Percentiles rank a stretch among this genome's conserved stretches.
Evolutionary conservation across 805 yeast genomes (phyloP).

Genomic region (Sungouiella blattae): DNA sequence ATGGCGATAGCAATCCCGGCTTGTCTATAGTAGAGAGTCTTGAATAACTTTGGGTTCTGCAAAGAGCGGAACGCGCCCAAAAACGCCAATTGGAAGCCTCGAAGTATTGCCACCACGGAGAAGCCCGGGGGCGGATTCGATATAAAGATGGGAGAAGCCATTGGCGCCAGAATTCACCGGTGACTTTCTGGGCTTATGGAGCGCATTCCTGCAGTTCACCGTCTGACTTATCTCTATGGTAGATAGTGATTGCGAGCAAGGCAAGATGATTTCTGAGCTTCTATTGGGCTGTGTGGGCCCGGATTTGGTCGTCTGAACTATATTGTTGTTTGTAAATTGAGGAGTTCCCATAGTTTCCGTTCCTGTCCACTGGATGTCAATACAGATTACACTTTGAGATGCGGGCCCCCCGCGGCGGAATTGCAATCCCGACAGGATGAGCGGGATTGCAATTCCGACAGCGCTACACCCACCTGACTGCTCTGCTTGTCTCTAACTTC

Average conservation of each 20-base stretch:
- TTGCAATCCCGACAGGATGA: constrained; percentile 3
- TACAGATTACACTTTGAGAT: too few species aligned
- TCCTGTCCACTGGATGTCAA: too few species aligned
- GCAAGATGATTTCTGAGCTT: neutral
- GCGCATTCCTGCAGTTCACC: too few species aligned
- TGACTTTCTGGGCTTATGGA: neutral
- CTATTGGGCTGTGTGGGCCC: neutral
- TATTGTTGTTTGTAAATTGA: too few species aligned
- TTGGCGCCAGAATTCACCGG: too few species aligned
- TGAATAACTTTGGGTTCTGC: constrained; percentile 35
- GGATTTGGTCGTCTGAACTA: too few species aligned
- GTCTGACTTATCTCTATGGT: too few species aligned
- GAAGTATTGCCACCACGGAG: constrained; percentile 42
- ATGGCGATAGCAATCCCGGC: constrained; percentile 31
- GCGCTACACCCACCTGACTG: too few species aligned
- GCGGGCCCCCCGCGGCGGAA: too few species aligned
- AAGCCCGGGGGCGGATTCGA: constrained; percentile 57
- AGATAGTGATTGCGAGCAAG: too few species aligned
- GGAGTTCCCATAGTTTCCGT: too few species aligned
- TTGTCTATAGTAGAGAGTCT: constrained; percentile 30
- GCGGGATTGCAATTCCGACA: constrained; percentile 6
- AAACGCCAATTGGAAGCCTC: constrained; percentile 53
- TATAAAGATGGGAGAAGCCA: constrained; percentile 61
- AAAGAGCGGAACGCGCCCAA: constrained; percentile 47
- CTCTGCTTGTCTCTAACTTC: too few species aligned